phyloP scores from a whole-genome alignment of 495 filamentous ascomycete species.

The Penicillium robsamsonii region DNA sequence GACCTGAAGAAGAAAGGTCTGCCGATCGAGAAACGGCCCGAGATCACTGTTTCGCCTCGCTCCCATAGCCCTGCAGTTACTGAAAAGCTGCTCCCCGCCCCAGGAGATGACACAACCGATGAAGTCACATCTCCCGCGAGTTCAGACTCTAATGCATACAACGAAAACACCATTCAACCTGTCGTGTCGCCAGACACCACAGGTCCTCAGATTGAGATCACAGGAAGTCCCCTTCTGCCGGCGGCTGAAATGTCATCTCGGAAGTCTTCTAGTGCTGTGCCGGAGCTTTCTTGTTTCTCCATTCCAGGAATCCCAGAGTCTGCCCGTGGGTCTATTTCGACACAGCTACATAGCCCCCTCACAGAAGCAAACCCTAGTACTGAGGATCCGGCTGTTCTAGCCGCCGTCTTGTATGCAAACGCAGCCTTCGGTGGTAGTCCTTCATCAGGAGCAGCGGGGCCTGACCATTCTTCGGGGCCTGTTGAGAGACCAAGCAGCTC shows the following conservation, averaged over 20 bases:
- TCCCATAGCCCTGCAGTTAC: conserved; percentile 34
- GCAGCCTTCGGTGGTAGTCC: conserved; percentile 6
- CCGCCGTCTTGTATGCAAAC: conserved; percentile 35
- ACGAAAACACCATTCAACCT: conserved; percentile 40
- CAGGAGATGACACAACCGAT: conserved; percentile 8
- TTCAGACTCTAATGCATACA: conserved; percentile 22
- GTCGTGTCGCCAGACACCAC: conserved; percentile 42
- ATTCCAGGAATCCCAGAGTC: conserved; percentile 23
- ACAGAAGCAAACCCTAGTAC: conserved; percentile 17
- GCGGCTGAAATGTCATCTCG: conserved; percentile 27
- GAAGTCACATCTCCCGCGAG: conserved; percentile 21
- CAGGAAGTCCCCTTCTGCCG: conserved; percentile 24
- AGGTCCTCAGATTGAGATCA: conserved; percentile 44
- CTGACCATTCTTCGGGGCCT: conserved; percentile 23
- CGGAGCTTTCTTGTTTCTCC: conserved; percentile 33
- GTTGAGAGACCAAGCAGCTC: conserved; percentile 35
- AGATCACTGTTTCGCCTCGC: conserved; percentile 37
- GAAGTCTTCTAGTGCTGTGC: conserved; percentile 40
- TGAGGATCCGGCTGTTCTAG: conserved; percentile 33
- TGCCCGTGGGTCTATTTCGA: conserved; percentile 16
- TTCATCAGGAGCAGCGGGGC: conserved; percentile 13
- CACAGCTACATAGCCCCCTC: conserved; percentile 18
- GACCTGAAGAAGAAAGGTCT: conserved; percentile 36
- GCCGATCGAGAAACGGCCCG: conserved; percentile 20
- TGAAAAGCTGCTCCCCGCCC: conserved; percentile 5